These are phyloP conservation scores for Aethionema arabicum DNA, from an alignment of 345 rosid species.

Conservation along the genomic window DNA sequence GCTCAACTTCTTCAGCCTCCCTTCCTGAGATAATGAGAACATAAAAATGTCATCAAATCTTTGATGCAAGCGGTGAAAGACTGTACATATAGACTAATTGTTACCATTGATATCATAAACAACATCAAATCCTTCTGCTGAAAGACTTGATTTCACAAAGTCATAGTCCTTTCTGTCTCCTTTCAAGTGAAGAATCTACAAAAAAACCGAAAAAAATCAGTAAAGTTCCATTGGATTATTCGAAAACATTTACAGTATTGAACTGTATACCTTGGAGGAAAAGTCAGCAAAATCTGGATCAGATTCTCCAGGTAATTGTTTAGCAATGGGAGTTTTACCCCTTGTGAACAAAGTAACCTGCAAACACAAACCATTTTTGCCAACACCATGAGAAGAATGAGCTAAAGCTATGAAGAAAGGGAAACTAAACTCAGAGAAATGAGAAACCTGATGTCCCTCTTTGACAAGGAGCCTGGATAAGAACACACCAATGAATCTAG, in stretches of 20 bases:
- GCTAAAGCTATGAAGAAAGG: not conserved
- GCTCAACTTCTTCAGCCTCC: constrained; percentile 87
- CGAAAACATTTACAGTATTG: not conserved
- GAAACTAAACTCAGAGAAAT: constrained; percentile 11
- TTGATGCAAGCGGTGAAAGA: not conserved
- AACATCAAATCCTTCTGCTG: constrained; percentile 90
- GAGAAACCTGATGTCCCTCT: constrained; percentile 83
- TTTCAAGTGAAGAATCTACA: constrained; percentile 86
- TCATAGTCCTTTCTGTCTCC: constrained; percentile 95
- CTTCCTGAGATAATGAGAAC: constrained; percentile 53
- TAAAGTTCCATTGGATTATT: constrained; percentile 1
- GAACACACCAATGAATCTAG: constrained; percentile 86
- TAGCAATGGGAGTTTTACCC: constrained; percentile 87
- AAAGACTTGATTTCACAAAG: constrained; percentile 92
- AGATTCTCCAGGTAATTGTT: constrained; percentile 86
- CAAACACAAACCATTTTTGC: constrained; percentile 24
- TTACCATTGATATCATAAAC: constrained; percentile 94
- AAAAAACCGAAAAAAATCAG: constrained; percentile 24
- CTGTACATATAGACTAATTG: not conserved
- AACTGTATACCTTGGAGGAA: constrained; percentile 70
- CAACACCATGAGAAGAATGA: not conserved
- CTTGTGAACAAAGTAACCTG: constrained; percentile 95
- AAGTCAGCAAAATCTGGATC: constrained; percentile 80
- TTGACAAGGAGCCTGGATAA: constrained; percentile 87
- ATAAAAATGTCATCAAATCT: constrained; percentile 16